These are phyloP conservation scores for Podospora conica DNA, from an alignment of 495 filamentous ascomycete species.

Conservation along the genomic window DNA sequence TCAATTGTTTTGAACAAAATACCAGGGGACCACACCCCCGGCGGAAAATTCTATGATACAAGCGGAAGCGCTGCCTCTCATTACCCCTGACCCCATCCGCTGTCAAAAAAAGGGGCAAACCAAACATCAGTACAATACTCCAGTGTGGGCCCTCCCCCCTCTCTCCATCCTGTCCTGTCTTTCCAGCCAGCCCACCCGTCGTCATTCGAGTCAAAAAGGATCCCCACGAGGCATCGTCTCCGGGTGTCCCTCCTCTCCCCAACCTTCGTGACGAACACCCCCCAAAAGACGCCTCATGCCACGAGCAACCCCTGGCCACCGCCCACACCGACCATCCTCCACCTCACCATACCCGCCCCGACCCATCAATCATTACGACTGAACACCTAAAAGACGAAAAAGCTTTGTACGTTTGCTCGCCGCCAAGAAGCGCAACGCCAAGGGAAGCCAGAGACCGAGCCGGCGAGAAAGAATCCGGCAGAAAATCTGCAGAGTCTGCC, in stretches of 20 bases:
- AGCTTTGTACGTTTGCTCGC: neutral
- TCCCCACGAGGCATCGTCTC: neutral
- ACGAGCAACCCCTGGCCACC: neutral
- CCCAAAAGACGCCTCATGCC: neutral
- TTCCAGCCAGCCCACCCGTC: neutral
- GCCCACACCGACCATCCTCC: too few relatives aligned
- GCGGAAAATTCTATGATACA: neutral
- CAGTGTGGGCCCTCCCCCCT: neutral
- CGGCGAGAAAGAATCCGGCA: neutral
- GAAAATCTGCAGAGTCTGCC: neutral
- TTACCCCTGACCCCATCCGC: neutral
- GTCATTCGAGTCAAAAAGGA: neutral
- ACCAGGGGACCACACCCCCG: neutral
- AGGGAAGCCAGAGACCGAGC: neutral
- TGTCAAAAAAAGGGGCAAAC: neutral
- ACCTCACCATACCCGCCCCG: neutral
- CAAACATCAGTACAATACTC: neutral
- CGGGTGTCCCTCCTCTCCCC: neutral
- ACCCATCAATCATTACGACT: neutral
- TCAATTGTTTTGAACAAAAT: neutral
- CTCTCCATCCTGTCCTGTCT: constrained; percentile 4
- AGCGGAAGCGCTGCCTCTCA: neutral
- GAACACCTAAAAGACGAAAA: neutral
- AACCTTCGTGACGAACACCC: neutral
- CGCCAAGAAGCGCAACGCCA: neutral